Base-by-base conservation (phyloP, 2,329 filamentous ascomycete species). In the Pseudocercospora pini-densiflorae region DNA sequence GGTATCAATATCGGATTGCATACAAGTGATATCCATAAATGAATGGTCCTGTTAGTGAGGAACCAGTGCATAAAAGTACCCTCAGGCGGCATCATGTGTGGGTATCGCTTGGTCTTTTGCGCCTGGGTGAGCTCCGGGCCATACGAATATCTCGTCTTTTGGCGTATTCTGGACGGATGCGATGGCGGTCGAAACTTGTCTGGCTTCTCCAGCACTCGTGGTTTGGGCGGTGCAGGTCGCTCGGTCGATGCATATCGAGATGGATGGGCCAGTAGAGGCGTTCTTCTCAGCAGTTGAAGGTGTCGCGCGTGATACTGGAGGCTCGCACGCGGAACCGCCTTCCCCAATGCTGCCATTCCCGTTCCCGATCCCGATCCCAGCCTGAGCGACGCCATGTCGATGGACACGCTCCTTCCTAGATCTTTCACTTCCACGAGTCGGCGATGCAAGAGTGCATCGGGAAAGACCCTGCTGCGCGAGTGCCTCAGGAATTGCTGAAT, bases 121-220 rank as follows among this genome's bases (percentile, higher is more conserved):
- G 85, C 86, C 68, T 86, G 82, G 16, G 87, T 89, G 67, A 93
- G 81, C 23, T 87, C 81, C 19, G 92, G 91, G 43, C 93, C 93
- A 96, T 97, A 78, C 90, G 88, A 73, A 36, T 86, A 85, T 31
- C 90, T 89, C 6, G 82, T 78, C 61, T 80, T 79, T 70, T 85
- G 84, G 62, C 86, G 85, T 33, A 93, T 85, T 6, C 91, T 85
- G 23, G 91, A 83, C 12, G 91, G 90, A 79, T 98, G 95, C 0
- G 94, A 98, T 0, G 95, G 95, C 1, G 95, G 94, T 57, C 92
- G 92, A 85, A 97, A 98, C 78, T 90, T 91, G 75, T 91, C 87
- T 24, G 94, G 94, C 80, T 97, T 93, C 74, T 92, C 92, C 70
- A 99, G 89, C 5, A 93, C 86, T 68, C 89, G 85, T 40, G 88